phyloP scores from a whole-genome alignment of 2,329 filamentous ascomycete species.

The Myriangium duriaei region DNA sequence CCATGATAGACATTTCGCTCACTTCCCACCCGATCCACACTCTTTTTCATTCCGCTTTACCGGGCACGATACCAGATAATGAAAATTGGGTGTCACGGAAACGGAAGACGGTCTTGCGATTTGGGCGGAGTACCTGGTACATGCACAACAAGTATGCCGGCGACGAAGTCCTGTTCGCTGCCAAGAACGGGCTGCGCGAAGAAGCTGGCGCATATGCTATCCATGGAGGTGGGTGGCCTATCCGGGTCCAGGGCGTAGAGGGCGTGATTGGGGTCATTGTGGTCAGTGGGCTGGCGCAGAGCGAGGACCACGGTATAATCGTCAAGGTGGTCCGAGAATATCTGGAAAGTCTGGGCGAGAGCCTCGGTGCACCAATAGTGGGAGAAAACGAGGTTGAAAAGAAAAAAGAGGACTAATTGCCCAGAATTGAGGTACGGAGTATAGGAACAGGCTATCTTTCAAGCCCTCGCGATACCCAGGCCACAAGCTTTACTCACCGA shows the following conservation, averaged over 20 bases:
- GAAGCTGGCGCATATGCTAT: conserved; percentile 55
- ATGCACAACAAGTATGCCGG: conserved; percentile 55
- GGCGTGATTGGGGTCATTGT: conserved; percentile 64
- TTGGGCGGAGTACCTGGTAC: conserved; percentile 57
- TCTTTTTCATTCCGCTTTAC: conserved; percentile 57
- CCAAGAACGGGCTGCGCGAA: conserved; percentile 50
- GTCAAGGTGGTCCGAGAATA: conserved; percentile 53
- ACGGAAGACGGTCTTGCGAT: conserved; percentile 58
- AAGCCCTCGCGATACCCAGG: too few species aligned
- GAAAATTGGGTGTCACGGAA: conserved; percentile 50
- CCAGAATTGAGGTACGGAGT: too few species aligned
- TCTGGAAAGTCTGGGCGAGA: conserved; percentile 19
- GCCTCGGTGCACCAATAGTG: not conserved
- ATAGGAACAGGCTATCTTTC: too few species aligned
- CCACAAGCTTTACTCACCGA: too few species aligned
- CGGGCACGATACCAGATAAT: conserved; percentile 54
- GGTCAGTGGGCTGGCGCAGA: conserved; percentile 62
- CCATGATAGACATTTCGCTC: conserved; percentile 53
- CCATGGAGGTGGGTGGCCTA: conserved; percentile 64
- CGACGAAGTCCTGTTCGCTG: conserved; percentile 52
- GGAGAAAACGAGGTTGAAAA: conserved; percentile 22
- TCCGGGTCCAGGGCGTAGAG: conserved; percentile 60
- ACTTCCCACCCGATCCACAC: conserved; percentile 39
- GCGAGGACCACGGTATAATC: conserved; percentile 66
- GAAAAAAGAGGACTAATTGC: conserved; percentile 33